A percentile compares a stretch with the other conserved stretches of the same genome.
Conservation (phyloP, 345 rosid species). For the Populus davidiana region DNA sequence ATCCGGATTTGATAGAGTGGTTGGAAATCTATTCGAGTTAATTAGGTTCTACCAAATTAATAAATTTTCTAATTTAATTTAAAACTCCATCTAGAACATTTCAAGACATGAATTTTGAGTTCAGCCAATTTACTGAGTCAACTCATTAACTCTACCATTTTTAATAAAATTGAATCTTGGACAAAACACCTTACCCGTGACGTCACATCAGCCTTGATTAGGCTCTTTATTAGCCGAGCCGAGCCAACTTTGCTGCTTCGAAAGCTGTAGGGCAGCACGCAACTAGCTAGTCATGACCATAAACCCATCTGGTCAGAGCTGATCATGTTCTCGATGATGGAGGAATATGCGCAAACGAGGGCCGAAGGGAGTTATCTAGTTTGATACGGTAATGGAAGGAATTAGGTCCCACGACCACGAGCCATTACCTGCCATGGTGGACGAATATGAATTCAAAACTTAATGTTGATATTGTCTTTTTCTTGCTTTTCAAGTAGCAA, state of each 20-base stretch:
- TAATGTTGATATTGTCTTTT: background rate
- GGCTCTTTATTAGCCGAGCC: background rate
- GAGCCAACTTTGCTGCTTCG: background rate
- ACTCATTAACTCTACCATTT: no score
- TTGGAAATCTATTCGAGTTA: no score
- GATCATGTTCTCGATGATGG: background rate
- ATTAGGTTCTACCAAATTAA: no score
- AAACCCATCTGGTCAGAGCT: background rate
- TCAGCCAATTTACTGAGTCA: no score
- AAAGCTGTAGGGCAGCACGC: background rate
- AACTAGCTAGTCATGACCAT: background rate
- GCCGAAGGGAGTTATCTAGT: background rate
- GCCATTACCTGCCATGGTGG: conserved; percentile 11
- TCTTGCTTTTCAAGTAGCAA: background rate
- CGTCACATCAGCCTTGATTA: background rate
- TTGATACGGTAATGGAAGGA: background rate
- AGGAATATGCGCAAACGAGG: background rate
- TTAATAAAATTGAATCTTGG: background rate
- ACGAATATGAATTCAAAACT: background rate
- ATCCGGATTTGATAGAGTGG: no score
- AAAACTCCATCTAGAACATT: no score
- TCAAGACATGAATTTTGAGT: no score
- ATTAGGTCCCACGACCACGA: conserved; percentile 2
- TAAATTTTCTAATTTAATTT: no score
- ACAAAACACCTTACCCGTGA: background rate